A percentile compares a stretch with the other conserved stretches of the same genome.
These are phyloP conservation scores for Sesbania bispinosa DNA, from an alignment of 306 rosid species.

Conservation along the genomic window DNA sequence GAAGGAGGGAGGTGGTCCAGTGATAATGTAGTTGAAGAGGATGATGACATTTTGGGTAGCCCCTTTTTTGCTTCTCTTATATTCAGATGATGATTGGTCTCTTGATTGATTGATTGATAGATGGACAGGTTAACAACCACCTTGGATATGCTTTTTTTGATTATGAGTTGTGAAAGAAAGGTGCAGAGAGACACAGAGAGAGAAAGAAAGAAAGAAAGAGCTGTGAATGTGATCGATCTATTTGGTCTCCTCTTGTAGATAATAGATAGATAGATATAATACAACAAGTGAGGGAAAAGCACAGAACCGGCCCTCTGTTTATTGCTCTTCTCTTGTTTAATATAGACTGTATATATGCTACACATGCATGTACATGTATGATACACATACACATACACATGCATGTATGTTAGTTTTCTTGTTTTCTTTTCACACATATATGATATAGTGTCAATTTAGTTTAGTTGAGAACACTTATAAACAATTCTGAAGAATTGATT, in stretches of 20 bases:
- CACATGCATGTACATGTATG: too few species aligned
- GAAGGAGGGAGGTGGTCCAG: constrained; percentile 89
- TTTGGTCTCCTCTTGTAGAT: constrained; percentile 50
- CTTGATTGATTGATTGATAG: constrained; percentile 82
- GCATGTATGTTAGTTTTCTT: too few species aligned
- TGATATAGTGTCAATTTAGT: too few species aligned
- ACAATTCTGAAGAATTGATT: too few species aligned
- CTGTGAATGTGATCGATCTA: neutral
- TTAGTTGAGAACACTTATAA: too few species aligned
- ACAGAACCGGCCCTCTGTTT: too few species aligned
- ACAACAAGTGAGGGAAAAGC: too few species aligned
- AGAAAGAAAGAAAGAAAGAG: neutral
- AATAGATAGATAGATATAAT: too few species aligned
- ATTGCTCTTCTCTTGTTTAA: too few species aligned
- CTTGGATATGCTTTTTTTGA: constrained; percentile 93
- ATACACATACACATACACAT: too few species aligned
- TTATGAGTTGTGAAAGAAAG: constrained; percentile 71
- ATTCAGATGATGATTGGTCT: constrained; percentile 84
- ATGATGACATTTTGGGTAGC: constrained; percentile 70
- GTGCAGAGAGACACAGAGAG: constrained; percentile 35
- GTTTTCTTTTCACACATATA: too few species aligned
- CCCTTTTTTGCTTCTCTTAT: constrained; percentile 35
- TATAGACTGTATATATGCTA: too few species aligned
- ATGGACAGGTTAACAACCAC: constrained; percentile 93
- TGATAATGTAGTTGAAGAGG: constrained; percentile 64